Evolutionary conservation across 345 rosid genomes (phyloP), one percentile per base, ranked within the genome.

Genomic region (Cochlearia excelsa): DNA sequence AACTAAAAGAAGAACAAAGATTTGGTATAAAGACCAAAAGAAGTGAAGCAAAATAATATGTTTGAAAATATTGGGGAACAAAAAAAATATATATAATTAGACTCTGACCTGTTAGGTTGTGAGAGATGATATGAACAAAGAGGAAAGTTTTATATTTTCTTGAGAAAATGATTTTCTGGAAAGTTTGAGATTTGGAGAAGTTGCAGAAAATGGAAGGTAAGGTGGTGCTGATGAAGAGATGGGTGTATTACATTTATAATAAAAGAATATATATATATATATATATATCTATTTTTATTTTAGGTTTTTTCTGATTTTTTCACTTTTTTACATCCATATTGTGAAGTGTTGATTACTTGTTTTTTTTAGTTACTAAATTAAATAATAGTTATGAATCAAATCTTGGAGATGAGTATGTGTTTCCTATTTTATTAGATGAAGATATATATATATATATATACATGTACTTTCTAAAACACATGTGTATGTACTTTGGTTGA

Each of bases 191-290:
- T 57, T 57, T 58, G 75, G 58, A 71, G 71, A 71, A 65, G 71
- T 72, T 72, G 76, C 72, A 72, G 76, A 72, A 66, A 58, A 66
- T 66, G 71, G 76, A 72, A 72, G 76, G 63, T 54, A 61, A 65
- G 67, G 63, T 55, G 55, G 64, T 63, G 74, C 67, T 66, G 62
- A 58, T 58, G 70, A 72, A 46, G 72, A 72, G 72, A 61, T 72
- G 67, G 63, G 67, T 66, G 49, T 66, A 27, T n/a, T 60, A 72
- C 70, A 66, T 72, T 66, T 72, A 72, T 72, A 72, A 66, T n/a
- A 63, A 70, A 64, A 64, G 57, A 0, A 7, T 34, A n/a, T n/a
- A n/a, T n/a, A n/a, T n/a, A n/a, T n/a, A n/a, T n/a, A n/a, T n/a
- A n/a, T n/a, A n/a, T n/a, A n/a, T n/a, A n/a, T n/a, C n/a, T n/a